These are phyloP conservation scores for Quercus cerris DNA, from an alignment of 306 rosid genomes.

Conservation along the genomic window DNA sequence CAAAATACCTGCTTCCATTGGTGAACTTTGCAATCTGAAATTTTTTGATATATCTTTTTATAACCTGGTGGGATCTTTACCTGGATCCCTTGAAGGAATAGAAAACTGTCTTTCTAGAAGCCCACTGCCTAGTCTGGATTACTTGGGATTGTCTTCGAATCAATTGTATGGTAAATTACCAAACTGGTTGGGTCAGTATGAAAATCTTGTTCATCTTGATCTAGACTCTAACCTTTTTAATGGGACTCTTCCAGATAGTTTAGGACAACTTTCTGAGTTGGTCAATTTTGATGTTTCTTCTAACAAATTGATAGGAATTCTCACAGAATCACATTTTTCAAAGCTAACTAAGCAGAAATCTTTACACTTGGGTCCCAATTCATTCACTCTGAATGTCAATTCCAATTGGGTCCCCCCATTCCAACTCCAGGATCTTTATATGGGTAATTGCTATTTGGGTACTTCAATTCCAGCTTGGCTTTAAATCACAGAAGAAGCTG, in stretches of 20 bases:
- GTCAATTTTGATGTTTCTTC: slow-evolving; percentile 26
- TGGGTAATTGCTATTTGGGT: slow-evolving; percentile 43
- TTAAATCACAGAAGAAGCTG: slow-evolving; percentile 26
- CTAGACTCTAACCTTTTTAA: slow-evolving; percentile 23
- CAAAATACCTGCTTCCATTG: slow-evolving; percentile 38
- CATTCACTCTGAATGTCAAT: slow-evolving; percentile 40
- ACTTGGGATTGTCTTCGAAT: slow-evolving; percentile 9
- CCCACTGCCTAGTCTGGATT: slow-evolving; percentile 20
- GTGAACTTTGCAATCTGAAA: slow-evolving; percentile 21
- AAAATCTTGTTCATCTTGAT: slow-evolving; percentile 18
- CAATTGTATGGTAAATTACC: slow-evolving; percentile 35
- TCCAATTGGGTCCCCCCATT: slow-evolving; percentile 41
- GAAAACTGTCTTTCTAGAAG: slow-evolving; percentile 5
- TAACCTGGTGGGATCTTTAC: slow-evolving; percentile 31
- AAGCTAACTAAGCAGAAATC: background rate
- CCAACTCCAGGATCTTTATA: slow-evolving; percentile 11
- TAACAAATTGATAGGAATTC: slow-evolving; percentile 37
- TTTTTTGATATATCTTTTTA: slow-evolving; percentile 1
- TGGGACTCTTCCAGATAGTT: slow-evolving; percentile 38
- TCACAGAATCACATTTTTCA: slow-evolving; percentile 37
- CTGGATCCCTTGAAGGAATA: slow-evolving; percentile 33
- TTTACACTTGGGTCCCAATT: slow-evolving; percentile 13
- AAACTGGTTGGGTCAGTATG: slow-evolving; percentile 31
- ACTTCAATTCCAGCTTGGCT: slow-evolving; percentile 48
- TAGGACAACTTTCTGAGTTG: slow-evolving; percentile 40